phyloP scores from a whole-genome alignment of 345 rosid genomes.

The Syzygium aqueum region DNA sequence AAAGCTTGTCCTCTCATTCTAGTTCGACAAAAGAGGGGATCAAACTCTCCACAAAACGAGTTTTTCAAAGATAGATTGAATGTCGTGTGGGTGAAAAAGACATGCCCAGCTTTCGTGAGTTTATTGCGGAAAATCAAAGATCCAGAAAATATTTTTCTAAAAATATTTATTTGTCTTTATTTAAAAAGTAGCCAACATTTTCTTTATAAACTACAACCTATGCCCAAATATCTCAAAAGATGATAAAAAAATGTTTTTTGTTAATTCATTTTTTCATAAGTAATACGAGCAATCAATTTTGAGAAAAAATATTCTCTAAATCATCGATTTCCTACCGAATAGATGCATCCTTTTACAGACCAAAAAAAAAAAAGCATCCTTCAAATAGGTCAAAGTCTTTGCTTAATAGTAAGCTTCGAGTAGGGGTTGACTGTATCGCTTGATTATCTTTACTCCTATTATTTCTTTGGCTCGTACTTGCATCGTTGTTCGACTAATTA shows the following conservation, averaged over 20 bases:
- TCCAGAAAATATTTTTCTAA: not conserved
- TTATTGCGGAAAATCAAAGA: not conserved
- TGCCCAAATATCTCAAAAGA: not conserved
- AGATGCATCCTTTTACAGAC: too few species aligned
- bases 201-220: not conserved
- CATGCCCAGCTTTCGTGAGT: not conserved
- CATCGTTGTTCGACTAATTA: not conserved
- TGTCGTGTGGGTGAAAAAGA: not conserved
- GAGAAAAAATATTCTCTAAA: not conserved
- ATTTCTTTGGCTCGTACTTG: not conserved
- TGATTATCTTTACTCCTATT: not conserved
- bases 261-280: not conserved
- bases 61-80: not conserved
- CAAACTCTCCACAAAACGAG: not conserved
- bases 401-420: not conserved
- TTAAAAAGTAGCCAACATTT: not conserved
- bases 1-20: not conserved
- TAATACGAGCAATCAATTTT: not conserved
- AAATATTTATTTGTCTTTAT: not conserved
- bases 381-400: not conserved
- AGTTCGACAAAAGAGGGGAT: not conserved
- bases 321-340: rapidly evolving
- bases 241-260: not conserved
- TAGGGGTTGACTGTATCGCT: not conserved
- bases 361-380: too few species aligned